Evolutionary conservation across 306 rosid genomes (phyloP).

Genomic region (Alnus glutinosa): DNA sequence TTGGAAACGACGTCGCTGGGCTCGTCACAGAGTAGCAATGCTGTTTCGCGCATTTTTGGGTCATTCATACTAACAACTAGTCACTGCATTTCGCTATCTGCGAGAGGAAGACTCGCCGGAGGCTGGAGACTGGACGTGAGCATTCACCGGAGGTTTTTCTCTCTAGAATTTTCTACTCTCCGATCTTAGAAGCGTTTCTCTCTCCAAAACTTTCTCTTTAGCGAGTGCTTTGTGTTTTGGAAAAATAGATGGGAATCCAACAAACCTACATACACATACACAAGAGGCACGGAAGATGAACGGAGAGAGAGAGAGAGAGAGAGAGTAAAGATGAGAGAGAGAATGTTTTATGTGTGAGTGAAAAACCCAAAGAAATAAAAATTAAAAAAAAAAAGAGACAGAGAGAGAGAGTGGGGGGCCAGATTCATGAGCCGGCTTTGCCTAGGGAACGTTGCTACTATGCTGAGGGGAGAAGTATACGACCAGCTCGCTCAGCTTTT

Average conservation of each 20-base stretch:
- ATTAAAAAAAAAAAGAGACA: not conserved
- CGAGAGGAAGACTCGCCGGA: constrained; percentile 32
- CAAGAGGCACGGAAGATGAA: constrained; percentile 29
- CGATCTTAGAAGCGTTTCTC: not conserved
- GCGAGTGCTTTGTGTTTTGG: constrained; percentile 41
- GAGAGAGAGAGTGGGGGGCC: not conserved
- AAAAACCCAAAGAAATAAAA: not conserved
- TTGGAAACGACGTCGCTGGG: constrained; percentile 29
- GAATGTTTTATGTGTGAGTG: not conserved
- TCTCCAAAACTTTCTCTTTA: constrained; percentile 34
- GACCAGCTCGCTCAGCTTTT: constrained; percentile 21
- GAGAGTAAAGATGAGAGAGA: not conserved
- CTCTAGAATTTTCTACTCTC: not conserved
- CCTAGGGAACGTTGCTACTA: constrained; percentile 43
- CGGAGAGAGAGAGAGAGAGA: constrained; percentile 29
- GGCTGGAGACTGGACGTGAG: not conserved
- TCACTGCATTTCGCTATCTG: not conserved
- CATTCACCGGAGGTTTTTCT: constrained; percentile 32
- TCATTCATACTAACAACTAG: constrained; percentile 11
- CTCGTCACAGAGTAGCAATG: constrained; percentile 33
- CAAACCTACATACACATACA: constrained; percentile 34
- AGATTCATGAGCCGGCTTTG: constrained; percentile 51
- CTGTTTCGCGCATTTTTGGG: constrained; percentile 72
- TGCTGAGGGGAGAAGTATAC: not conserved
- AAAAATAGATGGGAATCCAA: constrained; percentile 48